Conservation (phyloP, 345 rosid species). For the Lenwebbia sp. region DNA sequence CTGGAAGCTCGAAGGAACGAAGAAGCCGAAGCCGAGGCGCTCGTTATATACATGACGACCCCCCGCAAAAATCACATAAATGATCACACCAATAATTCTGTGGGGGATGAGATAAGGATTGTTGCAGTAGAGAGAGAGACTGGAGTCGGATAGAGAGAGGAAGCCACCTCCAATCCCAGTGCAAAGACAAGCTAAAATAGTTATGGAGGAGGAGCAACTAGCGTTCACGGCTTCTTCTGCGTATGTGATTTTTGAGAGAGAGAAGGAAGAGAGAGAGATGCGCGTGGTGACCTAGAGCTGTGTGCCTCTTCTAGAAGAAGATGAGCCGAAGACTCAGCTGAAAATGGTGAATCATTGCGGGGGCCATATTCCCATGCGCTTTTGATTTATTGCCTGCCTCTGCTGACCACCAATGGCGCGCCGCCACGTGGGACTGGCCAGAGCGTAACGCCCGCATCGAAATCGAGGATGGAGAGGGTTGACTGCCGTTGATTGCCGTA, state of each 20-base stretch:
- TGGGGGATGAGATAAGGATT: not conserved
- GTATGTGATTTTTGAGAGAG: not conserved
- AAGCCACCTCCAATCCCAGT: not conserved
- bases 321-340: not conserved
- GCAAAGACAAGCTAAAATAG: not conserved
- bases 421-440: not conserved
- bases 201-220: not conserved
- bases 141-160: not conserved
- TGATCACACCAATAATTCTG: not conserved
- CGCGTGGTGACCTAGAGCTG: constrained; percentile 23
- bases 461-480: not conserved
- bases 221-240: not conserved
- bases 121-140: not conserved
- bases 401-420: not conserved
- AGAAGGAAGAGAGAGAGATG: not conserved
- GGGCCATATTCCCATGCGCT: not conserved
- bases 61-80: constrained; percentile 1
- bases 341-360: not conserved
- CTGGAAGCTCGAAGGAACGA: constrained; percentile 62
- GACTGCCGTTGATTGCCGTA: not conserved
- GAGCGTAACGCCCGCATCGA: not conserved
- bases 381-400: not conserved
- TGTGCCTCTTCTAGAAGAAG: constrained; percentile 8
- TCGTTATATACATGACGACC: constrained; percentile 59
- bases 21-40: constrained; percentile 38